Evolutionary conservation across 108 stramenopile species (phyloP).

Genomic region (Epithemia pelagica): DNA sequence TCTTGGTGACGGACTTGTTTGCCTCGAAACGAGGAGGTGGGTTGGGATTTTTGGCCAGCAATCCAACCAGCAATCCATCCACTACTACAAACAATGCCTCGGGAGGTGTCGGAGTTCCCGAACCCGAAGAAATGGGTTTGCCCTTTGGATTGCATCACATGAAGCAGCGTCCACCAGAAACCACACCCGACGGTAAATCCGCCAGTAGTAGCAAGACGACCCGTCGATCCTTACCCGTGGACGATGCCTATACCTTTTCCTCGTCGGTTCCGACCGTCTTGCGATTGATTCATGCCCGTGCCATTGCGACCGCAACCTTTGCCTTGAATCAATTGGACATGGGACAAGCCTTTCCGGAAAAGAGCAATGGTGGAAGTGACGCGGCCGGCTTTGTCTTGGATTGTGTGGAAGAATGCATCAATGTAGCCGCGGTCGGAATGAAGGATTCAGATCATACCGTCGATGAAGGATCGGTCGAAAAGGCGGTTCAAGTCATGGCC

Average conservation of each 20-base stretch:
- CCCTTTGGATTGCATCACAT: slow-evolving; percentile 77
- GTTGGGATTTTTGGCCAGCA: slow-evolving; percentile 5
- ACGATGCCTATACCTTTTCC: slow-evolving; percentile 69
- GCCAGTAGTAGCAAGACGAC: slow-evolving; percentile 23
- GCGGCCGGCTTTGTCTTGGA: slow-evolving; percentile 82
- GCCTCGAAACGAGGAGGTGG: slow-evolving; percentile 19
- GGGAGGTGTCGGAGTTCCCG: slow-evolving; percentile 35
- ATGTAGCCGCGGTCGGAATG: slow-evolving; percentile 82
- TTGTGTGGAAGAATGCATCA: slow-evolving; percentile 80
- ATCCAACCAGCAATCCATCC: slow-evolving; percentile 11
- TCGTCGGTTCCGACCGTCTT: slow-evolving; percentile 73
- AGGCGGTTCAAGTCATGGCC: slow-evolving; percentile 85
- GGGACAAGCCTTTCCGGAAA: slow-evolving; percentile 79
- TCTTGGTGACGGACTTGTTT: slow-evolving; percentile 33
- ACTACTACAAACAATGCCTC: background rate
- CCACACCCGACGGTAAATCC: slow-evolving; percentile 16
- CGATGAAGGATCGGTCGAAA: slow-evolving; percentile 77
- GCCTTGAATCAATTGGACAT: slow-evolving; percentile 82
- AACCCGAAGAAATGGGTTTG: slow-evolving; percentile 68
- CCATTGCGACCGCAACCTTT: slow-evolving; percentile 75
- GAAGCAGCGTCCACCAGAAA: slow-evolving; percentile 21
- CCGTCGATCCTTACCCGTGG: slow-evolving; percentile 24
- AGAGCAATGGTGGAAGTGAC: slow-evolving; percentile 50
- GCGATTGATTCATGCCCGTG: slow-evolving; percentile 80
- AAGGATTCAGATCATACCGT: slow-evolving; percentile 62